A percentile compares a stretch with the other conserved stretches of the same genome.
Conservation (phyloP, 495 filamentous ascomycete species). For the Penicillium pancosmium region DNA sequence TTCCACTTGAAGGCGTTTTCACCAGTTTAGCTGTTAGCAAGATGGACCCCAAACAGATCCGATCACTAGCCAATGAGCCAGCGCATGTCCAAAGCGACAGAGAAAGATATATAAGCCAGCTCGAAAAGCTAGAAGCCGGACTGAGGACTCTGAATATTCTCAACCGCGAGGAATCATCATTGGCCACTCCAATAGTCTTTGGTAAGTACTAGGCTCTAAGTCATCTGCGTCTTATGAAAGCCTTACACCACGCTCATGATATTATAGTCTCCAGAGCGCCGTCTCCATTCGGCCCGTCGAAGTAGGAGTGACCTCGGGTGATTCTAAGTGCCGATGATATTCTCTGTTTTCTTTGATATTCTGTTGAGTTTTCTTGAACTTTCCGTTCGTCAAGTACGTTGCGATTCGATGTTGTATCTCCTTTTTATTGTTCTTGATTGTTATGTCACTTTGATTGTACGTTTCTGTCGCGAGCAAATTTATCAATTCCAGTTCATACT, state of each 20-base stretch:
- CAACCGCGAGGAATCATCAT: not conserved
- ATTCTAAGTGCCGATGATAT: too few relatives aligned
- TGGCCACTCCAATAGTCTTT: not conserved
- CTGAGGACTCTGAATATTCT: conserved; percentile 5
- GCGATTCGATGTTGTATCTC: too few relatives aligned
- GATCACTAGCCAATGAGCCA: conserved; percentile 25
- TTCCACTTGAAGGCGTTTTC: conserved; percentile 29
- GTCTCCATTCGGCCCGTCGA: not conserved
- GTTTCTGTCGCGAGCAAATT: too few relatives aligned
- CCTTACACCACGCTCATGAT: not conserved
- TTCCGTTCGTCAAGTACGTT: too few relatives aligned
- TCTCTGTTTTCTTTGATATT: too few relatives aligned
- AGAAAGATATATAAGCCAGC: conserved; percentile 11
- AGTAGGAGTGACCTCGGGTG: too few relatives aligned
- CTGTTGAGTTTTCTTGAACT: too few relatives aligned
- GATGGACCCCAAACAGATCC: conserved; percentile 30
- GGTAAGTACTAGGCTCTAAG: not conserved
- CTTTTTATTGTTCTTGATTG: too few relatives aligned
- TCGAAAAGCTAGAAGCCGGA: conserved; percentile 19
- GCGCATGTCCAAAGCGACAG: conserved; percentile 7
- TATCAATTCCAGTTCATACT: too few relatives aligned
- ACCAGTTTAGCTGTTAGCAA: conserved; percentile 31
- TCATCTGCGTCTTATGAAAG: too few relatives aligned
- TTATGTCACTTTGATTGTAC: too few relatives aligned
- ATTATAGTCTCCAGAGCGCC: not conserved